Evolutionary conservation across 2,329 filamentous ascomycete genomes (phyloP).

Genomic region (Colletotrichum agaves): DNA sequence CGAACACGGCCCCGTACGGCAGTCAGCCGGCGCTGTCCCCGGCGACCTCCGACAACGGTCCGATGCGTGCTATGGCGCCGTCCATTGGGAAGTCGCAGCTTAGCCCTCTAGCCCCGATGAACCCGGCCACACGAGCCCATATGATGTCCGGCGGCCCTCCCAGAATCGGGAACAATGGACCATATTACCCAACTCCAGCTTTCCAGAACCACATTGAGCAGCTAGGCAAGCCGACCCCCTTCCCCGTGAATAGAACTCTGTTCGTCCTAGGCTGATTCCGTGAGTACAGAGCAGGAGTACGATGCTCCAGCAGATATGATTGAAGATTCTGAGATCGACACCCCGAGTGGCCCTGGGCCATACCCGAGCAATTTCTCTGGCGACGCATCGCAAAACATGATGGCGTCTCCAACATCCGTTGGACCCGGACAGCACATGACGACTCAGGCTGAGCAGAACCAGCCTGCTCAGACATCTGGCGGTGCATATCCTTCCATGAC

Average conservation of each 20-base stretch:
- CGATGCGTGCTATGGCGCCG: constrained; percentile 53
- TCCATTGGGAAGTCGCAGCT: constrained; percentile 53
- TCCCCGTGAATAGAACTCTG: constrained; percentile 65
- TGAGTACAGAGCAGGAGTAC: constrained; percentile 92
- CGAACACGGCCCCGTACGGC: constrained; percentile 58
- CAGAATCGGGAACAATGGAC: constrained; percentile 53
- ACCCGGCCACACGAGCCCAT: constrained; percentile 46
- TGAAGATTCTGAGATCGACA: constrained; percentile 81
- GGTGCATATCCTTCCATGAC: constrained; percentile 71
- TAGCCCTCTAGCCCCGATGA: constrained; percentile 46
- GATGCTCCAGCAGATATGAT: constrained; percentile 90
- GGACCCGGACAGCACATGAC: constrained; percentile 50
- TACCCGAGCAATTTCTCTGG: constrained; percentile 69
- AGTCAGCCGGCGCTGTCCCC: constrained; percentile 55
- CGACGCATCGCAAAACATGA: constrained; percentile 53
- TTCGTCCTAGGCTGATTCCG: constrained; percentile 74
- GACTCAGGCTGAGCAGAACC: constrained; percentile 49
- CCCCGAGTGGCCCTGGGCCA: constrained; percentile 71
- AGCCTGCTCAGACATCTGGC: constrained; percentile 42
- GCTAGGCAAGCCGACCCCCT: constrained; percentile 80
- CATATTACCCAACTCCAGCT: constrained; percentile 81
- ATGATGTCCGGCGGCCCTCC: constrained; percentile 47
- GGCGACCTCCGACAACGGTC: constrained; percentile 59
- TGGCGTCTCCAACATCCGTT: constrained; percentile 51
- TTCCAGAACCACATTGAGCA: constrained; percentile 97